A percentile compares a stretch with the other conserved stretches of the same genome.
Evolutionary conservation across 2,329 filamentous ascomycete genomes (phyloP).

Genomic region (Lomentospora prolificans): DNA sequence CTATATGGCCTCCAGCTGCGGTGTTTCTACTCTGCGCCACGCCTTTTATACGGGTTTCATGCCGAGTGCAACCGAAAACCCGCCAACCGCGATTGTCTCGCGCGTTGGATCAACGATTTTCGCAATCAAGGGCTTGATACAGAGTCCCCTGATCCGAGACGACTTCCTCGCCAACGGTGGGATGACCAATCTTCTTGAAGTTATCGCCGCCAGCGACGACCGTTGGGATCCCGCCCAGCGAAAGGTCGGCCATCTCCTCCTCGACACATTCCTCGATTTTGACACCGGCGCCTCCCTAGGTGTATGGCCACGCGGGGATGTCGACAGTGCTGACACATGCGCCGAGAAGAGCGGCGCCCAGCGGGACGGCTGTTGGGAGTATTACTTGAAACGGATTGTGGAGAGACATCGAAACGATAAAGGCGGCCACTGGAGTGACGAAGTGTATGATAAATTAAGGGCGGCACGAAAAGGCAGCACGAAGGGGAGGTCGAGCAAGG

Average conservation of each 20-base stretch:
- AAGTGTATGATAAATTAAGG: constrained; percentile 26
- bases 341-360: constrained; percentile 17
- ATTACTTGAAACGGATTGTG: constrained; percentile 33
- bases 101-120: constrained; percentile 23
- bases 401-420: constrained; percentile 25
- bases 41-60: constrained; percentile 32
- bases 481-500: constrained; percentile 14
- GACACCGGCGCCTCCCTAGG: constrained; percentile 50
- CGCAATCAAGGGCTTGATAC: constrained; percentile 47
- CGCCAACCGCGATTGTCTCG: constrained; percentile 14
- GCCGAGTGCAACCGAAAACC: constrained; percentile 14
- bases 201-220: constrained; percentile 36
- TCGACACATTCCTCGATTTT: constrained; percentile 58
- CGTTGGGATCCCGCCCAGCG: constrained; percentile 41
- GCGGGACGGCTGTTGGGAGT: constrained; percentile 49
- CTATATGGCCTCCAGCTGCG: constrained; percentile 30
- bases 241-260: constrained; percentile 47
- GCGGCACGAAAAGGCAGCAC: constrained; percentile 18
- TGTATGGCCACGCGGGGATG: constrained; percentile 39
- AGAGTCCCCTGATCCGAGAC: constrained; percentile 38
- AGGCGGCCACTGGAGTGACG: constrained; percentile 37
- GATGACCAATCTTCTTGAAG: constrained; percentile 43
- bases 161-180: constrained; percentile 47
- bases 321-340: constrained; percentile 27
- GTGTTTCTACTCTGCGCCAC: constrained; percentile 22